A percentile compares a stretch with the other conserved stretches of the same genome.
Conservation (phyloP, 345 rosid genomes). For the Punica granatum region DNA sequence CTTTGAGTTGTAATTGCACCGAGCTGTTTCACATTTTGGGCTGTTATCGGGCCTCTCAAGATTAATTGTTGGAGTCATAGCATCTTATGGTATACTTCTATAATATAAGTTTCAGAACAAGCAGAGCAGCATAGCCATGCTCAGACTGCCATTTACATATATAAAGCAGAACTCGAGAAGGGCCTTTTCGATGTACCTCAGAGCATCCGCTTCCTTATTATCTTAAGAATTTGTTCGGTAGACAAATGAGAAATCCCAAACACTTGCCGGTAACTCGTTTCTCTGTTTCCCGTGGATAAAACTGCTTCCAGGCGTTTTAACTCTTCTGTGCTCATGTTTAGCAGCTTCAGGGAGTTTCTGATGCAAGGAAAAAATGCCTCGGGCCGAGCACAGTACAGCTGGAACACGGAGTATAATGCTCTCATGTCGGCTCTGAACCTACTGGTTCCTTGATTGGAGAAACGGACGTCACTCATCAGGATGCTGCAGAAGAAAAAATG, state of each 20-base stretch:
- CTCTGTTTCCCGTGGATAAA: constrained; percentile 15
- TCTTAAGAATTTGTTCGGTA: constrained; percentile 32
- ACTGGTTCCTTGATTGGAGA: constrained; percentile 18
- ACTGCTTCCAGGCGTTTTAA: constrained; percentile 24
- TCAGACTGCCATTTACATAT: background rate
- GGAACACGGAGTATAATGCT: constrained; percentile 46
- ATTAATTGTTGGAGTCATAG: too few species aligned
- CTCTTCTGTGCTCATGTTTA: constrained; percentile 38
- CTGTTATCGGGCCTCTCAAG: too few species aligned
- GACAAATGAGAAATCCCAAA: constrained; percentile 43
- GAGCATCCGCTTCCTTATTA: constrained; percentile 34
- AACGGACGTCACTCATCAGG: constrained; percentile 17
- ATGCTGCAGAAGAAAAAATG: constrained; percentile 47
- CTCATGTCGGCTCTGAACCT: constrained; percentile 40
- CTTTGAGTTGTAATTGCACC: too few species aligned
- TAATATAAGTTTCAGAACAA: background rate
- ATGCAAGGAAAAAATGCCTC: constrained; percentile 62
- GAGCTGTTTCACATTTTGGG: too few species aligned
- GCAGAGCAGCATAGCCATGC: background rate
- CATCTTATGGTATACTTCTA: too few species aligned
- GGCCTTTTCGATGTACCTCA: background rate
- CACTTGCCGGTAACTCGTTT: constrained; percentile 18
- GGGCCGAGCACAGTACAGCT: constrained; percentile 59
- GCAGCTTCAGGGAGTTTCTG: constrained; percentile 50
- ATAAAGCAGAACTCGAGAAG: background rate